These are phyloP conservation scores for Populus ilicifolia DNA, from an alignment of 345 rosid species.

Conservation along the genomic window DNA sequence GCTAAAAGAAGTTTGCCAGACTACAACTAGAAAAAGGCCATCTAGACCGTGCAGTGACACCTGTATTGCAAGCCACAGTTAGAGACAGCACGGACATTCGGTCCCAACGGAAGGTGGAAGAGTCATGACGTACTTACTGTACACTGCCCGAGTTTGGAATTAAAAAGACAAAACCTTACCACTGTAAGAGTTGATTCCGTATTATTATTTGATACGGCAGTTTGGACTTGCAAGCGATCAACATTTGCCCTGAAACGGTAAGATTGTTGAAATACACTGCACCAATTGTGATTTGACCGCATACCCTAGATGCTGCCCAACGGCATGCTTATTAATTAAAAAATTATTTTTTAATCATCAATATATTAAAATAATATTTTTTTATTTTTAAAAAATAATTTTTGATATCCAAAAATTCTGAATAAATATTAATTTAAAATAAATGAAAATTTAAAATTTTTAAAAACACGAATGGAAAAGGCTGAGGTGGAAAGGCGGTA, in stretches of 20 bases:
- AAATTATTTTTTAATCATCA: no score
- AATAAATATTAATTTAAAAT: no score
- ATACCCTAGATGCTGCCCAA: neutral
- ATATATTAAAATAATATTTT: no score
- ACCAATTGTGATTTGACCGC: neutral
- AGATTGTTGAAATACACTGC: neutral
- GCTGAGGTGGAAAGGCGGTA: no score
- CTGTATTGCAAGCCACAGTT: neutral
- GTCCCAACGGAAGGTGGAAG: conserved; percentile 3
- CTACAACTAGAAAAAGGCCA: no score
- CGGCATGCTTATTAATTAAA: neutral
- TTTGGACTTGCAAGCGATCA: neutral
- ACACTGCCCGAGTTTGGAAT: no score
- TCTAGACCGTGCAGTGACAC: no score
- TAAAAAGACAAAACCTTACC: neutral
- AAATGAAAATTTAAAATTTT: no score
- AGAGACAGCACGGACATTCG: neutral
- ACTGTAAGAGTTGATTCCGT: neutral
- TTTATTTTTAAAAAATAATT: no score
- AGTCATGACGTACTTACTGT: neutral
- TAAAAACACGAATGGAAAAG: no score
- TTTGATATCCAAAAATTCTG: no score
- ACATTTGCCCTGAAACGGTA: neutral
- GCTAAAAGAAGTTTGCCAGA: neutral
- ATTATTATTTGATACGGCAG: neutral